Percentiles rank a stretch among this genome's conserved stretches.
Conservation (phyloP, 257 asterid genomes). For the Solanum chilense region DNA sequence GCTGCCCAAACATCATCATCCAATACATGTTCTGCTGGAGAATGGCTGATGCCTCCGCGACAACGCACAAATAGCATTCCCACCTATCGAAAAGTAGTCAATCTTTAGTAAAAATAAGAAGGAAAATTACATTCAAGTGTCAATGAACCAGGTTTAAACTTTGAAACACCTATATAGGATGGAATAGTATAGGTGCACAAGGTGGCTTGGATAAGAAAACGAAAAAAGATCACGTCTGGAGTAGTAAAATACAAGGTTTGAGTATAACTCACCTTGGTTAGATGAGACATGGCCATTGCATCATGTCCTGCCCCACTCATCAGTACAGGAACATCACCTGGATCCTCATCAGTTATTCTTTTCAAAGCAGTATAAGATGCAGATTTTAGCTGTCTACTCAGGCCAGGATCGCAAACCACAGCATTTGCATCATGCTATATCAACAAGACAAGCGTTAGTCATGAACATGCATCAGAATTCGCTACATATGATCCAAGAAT, state of each 20-base stretch:
- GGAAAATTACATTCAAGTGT: background rate
- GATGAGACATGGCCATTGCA: slow-evolving; percentile 97
- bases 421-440: slow-evolving; percentile 88
- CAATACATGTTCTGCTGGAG: slow-evolving; percentile 81
- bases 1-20: slow-evolving; percentile 90
- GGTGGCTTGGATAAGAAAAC: background rate
- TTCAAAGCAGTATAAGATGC: slow-evolving; percentile 59
- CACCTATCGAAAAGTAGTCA: slow-evolving; percentile 30
- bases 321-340: slow-evolving; percentile 50
- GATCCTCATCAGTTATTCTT: slow-evolving; percentile 40
- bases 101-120: background rate
- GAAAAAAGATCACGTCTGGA: background rate
- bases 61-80: slow-evolving; percentile 93
- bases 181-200: background rate
- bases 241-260: background rate
- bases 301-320: slow-evolving; percentile 99
- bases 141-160: background rate
- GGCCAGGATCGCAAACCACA: slow-evolving; percentile 53
- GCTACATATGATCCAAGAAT: background rate
- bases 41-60: slow-evolving; percentile 95
- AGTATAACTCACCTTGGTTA: slow-evolving; percentile 46
- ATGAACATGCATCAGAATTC: background rate
- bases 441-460: background rate
- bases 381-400: slow-evolving; percentile 60
- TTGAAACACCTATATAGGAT: background rate